Evolutionary conservation across 2,329 filamentous ascomycete genomes (phyloP).

Genomic region (Pseudopyrenochaeta lycopersici): DNA sequence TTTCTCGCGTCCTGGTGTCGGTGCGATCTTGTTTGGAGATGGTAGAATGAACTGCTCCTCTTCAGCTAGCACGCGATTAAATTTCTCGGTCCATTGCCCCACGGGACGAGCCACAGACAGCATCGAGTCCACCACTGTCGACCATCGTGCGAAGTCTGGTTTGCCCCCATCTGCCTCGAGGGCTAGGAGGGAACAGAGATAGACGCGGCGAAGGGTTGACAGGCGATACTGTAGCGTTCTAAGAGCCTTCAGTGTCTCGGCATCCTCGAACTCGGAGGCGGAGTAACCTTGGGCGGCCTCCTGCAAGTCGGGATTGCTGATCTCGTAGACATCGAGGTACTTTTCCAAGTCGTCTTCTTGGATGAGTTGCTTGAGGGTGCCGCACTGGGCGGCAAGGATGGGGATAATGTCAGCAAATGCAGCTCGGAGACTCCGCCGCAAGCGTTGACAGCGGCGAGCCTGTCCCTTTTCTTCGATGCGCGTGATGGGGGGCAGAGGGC

Average conservation of each 20-base stretch:
- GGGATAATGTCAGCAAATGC: conserved; percentile 76
- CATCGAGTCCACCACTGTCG: conserved; percentile 78
- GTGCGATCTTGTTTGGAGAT: conserved; percentile 66
- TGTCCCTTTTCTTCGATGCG: conserved; percentile 86
- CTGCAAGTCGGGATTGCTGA: conserved; percentile 56
- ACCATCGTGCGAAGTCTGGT: conserved; percentile 81
- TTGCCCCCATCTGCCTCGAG: conserved; percentile 83
- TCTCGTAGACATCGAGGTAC: conserved; percentile 78
- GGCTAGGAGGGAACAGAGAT: conserved; percentile 88
- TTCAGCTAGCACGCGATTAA: conserved; percentile 76
- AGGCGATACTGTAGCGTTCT: conserved; percentile 73
- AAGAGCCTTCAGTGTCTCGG: conserved; percentile 79
- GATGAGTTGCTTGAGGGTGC: conserved; percentile 74
- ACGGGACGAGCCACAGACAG: conserved; percentile 70
- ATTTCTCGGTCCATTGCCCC: conserved; percentile 67
- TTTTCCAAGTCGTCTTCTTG: conserved; percentile 86
- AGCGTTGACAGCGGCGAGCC: conserved; percentile 77
- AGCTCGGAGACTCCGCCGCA: conserved; percentile 78
- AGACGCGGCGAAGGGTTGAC: conserved; percentile 81
- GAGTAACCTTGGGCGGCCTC: conserved; percentile 64
- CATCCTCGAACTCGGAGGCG: conserved; percentile 75
- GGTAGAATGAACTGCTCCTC: conserved; percentile 71
- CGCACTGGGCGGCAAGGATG: conserved; percentile 75
- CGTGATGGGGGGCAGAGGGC: conserved; percentile 89
- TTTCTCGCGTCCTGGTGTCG: conserved; percentile 79